phyloP scores from a whole-genome alignment of 306 rosid genomes.

The Ochetophila trinervis region DNA sequence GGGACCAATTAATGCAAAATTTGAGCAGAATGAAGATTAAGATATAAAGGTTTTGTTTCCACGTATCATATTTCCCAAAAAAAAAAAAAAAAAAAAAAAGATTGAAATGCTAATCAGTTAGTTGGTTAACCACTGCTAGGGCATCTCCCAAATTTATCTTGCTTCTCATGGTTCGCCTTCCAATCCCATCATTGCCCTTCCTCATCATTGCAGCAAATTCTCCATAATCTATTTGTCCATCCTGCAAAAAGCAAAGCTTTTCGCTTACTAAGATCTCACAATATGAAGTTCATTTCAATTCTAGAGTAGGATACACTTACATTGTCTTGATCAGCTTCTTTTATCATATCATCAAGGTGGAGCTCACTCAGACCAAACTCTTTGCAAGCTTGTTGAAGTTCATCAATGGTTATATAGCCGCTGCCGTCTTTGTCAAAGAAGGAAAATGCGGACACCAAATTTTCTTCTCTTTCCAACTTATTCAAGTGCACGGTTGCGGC shows the following conservation, averaged over 20 bases:
- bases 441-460: conserved; percentile 40
- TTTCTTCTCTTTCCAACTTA: conserved; percentile 51
- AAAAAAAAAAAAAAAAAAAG: too few relatives aligned
- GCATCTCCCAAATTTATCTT: conserved; percentile 43
- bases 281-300: not conserved
- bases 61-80: too few relatives aligned
- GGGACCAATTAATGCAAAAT: too few relatives aligned
- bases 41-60: too few relatives aligned
- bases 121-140: conserved; percentile 16
- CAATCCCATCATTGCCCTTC: conserved; percentile 48
- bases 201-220: conserved; percentile 58
- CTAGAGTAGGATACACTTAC: conserved; percentile 13
- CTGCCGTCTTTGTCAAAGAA: conserved; percentile 53
- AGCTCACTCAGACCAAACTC: conserved; percentile 46
- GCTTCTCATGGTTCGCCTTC: conserved; percentile 44
- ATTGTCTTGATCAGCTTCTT: conserved; percentile 45
- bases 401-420: conserved; percentile 48
- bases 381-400: conserved; percentile 44
- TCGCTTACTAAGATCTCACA: not conserved
- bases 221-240: conserved; percentile 46
- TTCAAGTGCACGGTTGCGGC: conserved; percentile 53
- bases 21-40: too few relatives aligned
- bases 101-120: too few relatives aligned
- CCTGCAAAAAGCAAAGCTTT: conserved; percentile 18
- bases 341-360: conserved; percentile 50